Conservation (phyloP, 1,284 basidiomycete genomes). For the Tilletia setariae region DNA sequence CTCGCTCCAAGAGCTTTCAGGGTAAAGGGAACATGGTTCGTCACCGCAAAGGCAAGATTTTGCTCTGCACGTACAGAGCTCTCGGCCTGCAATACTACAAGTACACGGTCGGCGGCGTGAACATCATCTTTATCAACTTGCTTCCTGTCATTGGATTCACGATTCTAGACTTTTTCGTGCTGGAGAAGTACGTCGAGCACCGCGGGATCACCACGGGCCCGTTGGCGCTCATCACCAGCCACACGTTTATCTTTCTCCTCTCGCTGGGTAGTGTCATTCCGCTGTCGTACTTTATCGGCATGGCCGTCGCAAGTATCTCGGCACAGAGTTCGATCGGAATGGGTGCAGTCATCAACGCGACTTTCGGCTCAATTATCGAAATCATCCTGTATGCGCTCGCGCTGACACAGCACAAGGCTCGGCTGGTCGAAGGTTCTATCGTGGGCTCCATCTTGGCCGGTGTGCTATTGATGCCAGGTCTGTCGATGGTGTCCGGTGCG, state of each 20-base stretch:
- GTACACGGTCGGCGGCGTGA: conserved; percentile 97
- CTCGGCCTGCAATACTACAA: conserved; percentile 93
- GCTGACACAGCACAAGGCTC: conserved; percentile 80
- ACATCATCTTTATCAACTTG: conserved; percentile 97
- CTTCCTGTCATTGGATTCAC: conserved; percentile 90
- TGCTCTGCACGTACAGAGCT: conserved; percentile 92
- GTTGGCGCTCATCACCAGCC: conserved; percentile 69
- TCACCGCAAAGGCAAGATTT: conserved; percentile 64
- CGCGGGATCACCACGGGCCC: conserved; percentile 63
- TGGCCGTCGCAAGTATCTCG: conserved; percentile 98
- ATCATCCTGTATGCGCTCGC: conserved; percentile 90
- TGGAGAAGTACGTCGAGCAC: conserved; percentile 69
- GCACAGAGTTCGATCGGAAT: conserved; percentile 98
- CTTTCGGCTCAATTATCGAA: conserved; percentile 97
- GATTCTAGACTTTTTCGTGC: conserved; percentile 84
- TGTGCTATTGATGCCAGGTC: conserved; percentile 92
- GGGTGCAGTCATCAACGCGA: conserved; percentile 99
- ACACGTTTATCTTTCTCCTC: conserved; percentile 77
- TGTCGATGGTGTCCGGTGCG: conserved; percentile 94
- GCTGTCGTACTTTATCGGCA: conserved; percentile 97
- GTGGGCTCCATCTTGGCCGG: conserved; percentile 90
- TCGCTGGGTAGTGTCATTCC: conserved; percentile 90
- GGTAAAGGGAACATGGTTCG: conserved; percentile 57
- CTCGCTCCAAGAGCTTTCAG: conserved; percentile 54
- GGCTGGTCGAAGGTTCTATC: conserved; percentile 93